Base-by-base conservation (phyloP, 805 yeast genomes). In the Spathaspora gorwiae region DNA sequence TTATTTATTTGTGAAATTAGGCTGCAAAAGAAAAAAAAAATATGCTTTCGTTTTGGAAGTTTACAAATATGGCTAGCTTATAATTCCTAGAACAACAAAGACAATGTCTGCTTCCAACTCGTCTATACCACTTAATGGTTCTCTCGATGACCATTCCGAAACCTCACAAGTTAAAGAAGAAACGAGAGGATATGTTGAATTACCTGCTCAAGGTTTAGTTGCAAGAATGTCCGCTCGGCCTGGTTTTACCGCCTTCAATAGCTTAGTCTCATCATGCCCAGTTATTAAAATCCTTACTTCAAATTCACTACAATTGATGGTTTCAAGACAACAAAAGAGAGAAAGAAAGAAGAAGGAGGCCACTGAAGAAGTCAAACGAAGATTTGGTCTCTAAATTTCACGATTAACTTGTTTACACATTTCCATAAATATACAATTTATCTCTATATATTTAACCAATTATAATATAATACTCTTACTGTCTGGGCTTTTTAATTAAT, bases 261-360 rank as follows among this genome's bases (percentile, higher is more conserved):
- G 84, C 3, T 62, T 80, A 50, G 56, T 78, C 37, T 80, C 82
- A 12, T 79, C 84, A 11, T 75, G 78, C 55, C 84, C 85, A 14
- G 72, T 76, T 29, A 72, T 73, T 46, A 79, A 79, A 57, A 65
- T 79, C 39, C 78, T 81, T 59, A 75, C 80, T 4, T 78, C 84
- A 10, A 80, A 80, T 60, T 81, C 81, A 30, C 75, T 81, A 36
- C 86, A 86, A 9, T 60, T 81, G 39, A 54, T 80, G 54, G 75
- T 78, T 60, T 73, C 70, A 60, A 66, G 75, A 48, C 70, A 70
- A 42, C 60, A 64, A 40, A 39, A 45, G 32, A 44, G 37, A 29
- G 19, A 24, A 32, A 14, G 38, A 41, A 31, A 35, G 40, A 11
- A 33, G 13, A 12, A 26, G 12, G n/a, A 39, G 24, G 41, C 40